phyloP scores from a whole-genome alignment of 1,284 basidiomycete species.

The Rugosomyces carneus region DNA sequence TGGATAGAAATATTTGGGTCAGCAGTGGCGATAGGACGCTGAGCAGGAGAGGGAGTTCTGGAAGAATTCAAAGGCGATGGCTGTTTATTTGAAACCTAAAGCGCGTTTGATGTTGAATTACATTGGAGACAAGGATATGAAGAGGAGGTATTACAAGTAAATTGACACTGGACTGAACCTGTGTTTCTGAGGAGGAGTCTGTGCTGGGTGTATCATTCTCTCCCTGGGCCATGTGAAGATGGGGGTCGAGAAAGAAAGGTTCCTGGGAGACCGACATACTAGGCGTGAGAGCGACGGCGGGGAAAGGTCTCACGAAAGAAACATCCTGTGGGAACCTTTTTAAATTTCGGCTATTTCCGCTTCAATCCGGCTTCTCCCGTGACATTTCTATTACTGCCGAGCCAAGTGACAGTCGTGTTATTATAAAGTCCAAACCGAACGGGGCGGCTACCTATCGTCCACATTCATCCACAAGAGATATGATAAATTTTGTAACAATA shows the following conservation, averaged over 20 bases:
- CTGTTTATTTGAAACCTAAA: constrained; percentile 28
- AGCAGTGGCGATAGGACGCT: constrained; percentile 30
- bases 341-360: constrained; percentile 19
- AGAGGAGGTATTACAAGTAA: constrained; percentile 25
- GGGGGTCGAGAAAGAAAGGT: constrained; percentile 38
- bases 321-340: constrained; percentile 20
- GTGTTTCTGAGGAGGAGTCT: constrained; percentile 17
- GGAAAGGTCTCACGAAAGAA: constrained; percentile 28
- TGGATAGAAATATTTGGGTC: constrained; percentile 58
- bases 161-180: constrained; percentile 21
- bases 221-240: constrained; percentile 33
- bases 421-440: not conserved
- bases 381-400: no score
- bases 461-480: not conserved
- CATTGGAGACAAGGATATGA: constrained; percentile 18
- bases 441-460: not conserved
- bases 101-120: constrained; percentile 23
- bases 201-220: constrained; percentile 18
- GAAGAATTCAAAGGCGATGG: constrained; percentile 24
- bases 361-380: not conserved
- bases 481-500: no score
- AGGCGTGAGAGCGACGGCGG: constrained; percentile 31
- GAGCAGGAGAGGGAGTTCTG: constrained; percentile 27
- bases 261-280: constrained; percentile 35
- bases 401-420: no score